A percentile compares a stretch with the other conserved stretches of the same genome.
Conservation (phyloP, 2,329 filamentous ascomycete species). For the Colletotrichum siamense region DNA sequence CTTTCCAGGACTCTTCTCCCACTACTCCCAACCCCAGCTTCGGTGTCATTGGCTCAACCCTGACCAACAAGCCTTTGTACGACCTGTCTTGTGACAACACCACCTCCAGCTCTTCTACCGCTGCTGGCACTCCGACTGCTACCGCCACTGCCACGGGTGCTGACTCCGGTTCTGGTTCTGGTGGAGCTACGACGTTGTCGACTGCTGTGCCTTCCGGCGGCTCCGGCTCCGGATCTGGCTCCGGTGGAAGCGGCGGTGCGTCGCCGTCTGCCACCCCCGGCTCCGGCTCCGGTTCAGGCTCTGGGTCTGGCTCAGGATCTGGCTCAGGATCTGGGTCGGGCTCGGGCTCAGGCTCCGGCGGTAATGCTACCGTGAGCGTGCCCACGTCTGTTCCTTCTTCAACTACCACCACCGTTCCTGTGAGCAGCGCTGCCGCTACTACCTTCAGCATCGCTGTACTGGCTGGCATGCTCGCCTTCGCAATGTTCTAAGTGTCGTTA, state of each 20-base stretch:
- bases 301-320: slow-evolving; percentile 19
- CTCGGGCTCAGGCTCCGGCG: not conserved
- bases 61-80: slow-evolving; percentile 62
- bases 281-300: slow-evolving; percentile 6
- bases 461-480: slow-evolving; percentile 13
- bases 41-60: slow-evolving; percentile 65
- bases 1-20: slow-evolving; percentile 69
- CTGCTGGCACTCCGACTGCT: slow-evolving; percentile 21
- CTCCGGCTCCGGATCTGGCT: not conserved
- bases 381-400: not conserved
- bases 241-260: slow-evolving; percentile 22
- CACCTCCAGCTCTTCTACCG: slow-evolving; percentile 14
- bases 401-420: not conserved
- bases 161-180: not conserved
- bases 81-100: slow-evolving; percentile 63
- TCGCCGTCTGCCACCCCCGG: slow-evolving; percentile 23
- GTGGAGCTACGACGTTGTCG: slow-evolving; percentile 16
- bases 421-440: not conserved
- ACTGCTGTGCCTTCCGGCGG: slow-evolving; percentile 23
- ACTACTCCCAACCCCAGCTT: slow-evolving; percentile 71
- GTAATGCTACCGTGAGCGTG: slow-evolving; percentile 18
- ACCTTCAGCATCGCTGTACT: slow-evolving; percentile 15
- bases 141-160: slow-evolving; percentile 12
- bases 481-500: slow-evolving; percentile 9
- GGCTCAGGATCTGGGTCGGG: slow-evolving; percentile 27